Conservation (phyloP, 2,329 filamentous ascomycete genomes). For the Fusarium buharicum region DNA sequence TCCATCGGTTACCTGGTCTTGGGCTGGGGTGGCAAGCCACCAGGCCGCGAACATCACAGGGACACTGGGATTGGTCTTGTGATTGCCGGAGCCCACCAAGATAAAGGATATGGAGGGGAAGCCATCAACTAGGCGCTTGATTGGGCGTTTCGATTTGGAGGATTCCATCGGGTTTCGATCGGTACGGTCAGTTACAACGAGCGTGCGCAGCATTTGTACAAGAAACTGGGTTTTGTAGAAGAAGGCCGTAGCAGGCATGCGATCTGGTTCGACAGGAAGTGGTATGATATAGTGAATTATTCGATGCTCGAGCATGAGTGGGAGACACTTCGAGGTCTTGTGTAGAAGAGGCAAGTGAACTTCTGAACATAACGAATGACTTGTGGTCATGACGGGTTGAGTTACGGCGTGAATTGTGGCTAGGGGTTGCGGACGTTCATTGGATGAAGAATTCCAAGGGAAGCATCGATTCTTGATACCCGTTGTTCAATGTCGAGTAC, state of each 20-base stretch:
- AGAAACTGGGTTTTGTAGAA: constrained; percentile 56
- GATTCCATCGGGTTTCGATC: constrained; percentile 57
- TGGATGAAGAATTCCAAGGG: no score
- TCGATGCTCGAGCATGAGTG: constrained; percentile 55
- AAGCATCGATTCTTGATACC: no score
- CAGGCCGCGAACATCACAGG: neutral
- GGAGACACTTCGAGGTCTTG: constrained; percentile 37
- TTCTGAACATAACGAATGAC: no score
- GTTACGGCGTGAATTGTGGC: no score
- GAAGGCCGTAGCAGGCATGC: constrained; percentile 57
- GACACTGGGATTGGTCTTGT: constrained; percentile 49
- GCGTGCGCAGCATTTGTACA: constrained; percentile 56
- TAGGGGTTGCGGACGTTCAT: no score
- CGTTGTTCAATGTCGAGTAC: no score
- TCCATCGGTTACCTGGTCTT: constrained; percentile 27
- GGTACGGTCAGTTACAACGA: constrained; percentile 55
- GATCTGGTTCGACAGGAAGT: constrained; percentile 57
- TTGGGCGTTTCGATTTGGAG: constrained; percentile 58
- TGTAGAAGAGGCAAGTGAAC: no score
- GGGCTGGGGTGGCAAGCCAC: constrained; percentile 4
- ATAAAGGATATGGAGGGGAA: constrained; percentile 58
- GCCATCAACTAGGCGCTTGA: constrained; percentile 59
- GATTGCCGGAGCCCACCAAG: constrained; percentile 50
- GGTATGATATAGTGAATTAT: constrained; percentile 49
- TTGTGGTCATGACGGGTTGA: no score